Evolutionary conservation across 352 stramenopile species (phyloP).

Genomic region (Globisporangium alternatum): DNA sequence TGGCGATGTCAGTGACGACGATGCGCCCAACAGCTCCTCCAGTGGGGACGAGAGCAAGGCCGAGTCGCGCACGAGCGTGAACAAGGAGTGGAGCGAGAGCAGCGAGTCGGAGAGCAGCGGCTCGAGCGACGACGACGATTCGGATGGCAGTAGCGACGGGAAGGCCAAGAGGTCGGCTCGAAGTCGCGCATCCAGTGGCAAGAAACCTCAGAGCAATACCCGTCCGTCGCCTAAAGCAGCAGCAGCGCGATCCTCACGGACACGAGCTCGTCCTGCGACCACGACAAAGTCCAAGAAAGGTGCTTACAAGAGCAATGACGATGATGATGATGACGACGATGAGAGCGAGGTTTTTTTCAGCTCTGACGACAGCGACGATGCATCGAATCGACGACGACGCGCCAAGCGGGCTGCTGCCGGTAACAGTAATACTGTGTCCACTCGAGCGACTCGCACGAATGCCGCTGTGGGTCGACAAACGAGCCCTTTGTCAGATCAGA

Average conservation of each 20-base stretch:
- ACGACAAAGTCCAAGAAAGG: background rate
- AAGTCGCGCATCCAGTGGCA: constrained; percentile 18
- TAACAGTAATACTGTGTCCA: background rate
- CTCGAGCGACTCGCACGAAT: constrained; percentile 2
- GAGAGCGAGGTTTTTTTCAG: background rate
- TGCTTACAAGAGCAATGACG: constrained; percentile 5
- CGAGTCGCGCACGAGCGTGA: constrained; percentile 43
- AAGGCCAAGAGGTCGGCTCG: constrained; percentile 22
- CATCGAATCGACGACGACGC: background rate
- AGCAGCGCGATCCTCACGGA: constrained; percentile 12
- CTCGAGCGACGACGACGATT: constrained; percentile 43
- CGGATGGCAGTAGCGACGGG: constrained; percentile 39
- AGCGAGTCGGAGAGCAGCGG: constrained; percentile 61
- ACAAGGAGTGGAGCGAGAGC: constrained; percentile 63
- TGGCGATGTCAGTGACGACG: constrained; percentile 7
- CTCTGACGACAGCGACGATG: constrained; percentile 12
- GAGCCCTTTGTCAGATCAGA: background rate
- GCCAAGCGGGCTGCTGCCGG: constrained; percentile 3
- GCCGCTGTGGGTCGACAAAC: background rate
- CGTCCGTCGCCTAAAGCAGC: constrained; percentile 6
- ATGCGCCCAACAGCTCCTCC: constrained; percentile 22
- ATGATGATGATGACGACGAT: background rate
- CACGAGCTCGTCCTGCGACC: background rate
- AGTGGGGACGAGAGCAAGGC: constrained; percentile 41
- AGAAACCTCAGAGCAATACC: constrained; percentile 20